Conservation (phyloP, 2,329 filamentous ascomycete genomes). For the Fusarium albosuccineum region DNA sequence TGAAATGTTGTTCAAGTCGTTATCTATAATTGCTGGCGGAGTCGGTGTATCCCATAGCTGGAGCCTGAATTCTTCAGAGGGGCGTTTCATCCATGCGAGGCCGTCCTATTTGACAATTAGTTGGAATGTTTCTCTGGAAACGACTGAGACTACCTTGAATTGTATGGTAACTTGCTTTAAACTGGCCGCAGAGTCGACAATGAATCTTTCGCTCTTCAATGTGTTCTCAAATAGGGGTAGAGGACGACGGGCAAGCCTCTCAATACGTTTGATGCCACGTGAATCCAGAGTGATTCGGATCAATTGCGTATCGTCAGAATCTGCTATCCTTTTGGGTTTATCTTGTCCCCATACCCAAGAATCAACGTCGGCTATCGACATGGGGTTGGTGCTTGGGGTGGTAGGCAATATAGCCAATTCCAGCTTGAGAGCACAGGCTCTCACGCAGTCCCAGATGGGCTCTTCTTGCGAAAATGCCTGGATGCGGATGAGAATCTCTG, state of each 20-base stretch:
- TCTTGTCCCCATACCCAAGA: not conserved
- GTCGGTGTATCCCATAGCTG: not conserved
- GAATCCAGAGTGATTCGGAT: not conserved
- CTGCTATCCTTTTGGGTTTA: not conserved
- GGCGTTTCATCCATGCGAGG: not conserved
- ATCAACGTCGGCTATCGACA: not conserved
- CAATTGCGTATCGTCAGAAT: too few species aligned
- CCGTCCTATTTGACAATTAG: conserved; percentile 1
- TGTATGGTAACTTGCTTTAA: not conserved
- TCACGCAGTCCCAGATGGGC: not conserved
- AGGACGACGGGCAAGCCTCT: not conserved
- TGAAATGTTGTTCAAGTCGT: not conserved
- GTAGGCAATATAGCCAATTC: not conserved
- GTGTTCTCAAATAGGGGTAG: not conserved
- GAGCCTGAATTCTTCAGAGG: not conserved
- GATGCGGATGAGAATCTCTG: not conserved
- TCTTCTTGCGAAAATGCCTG: not conserved
- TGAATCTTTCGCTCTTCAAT: not conserved
- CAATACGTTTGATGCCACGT: not conserved
- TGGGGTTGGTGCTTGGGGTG: not conserved
- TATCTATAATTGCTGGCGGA: not conserved
- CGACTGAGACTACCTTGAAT: not conserved
- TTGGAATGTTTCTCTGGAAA: too few species aligned
- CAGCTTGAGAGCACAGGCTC: not conserved
- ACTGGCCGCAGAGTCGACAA: not conserved